Base-by-base conservation (phyloP, 2,329 filamentous ascomycete species). In the Achaetomium macrosporum region DNA sequence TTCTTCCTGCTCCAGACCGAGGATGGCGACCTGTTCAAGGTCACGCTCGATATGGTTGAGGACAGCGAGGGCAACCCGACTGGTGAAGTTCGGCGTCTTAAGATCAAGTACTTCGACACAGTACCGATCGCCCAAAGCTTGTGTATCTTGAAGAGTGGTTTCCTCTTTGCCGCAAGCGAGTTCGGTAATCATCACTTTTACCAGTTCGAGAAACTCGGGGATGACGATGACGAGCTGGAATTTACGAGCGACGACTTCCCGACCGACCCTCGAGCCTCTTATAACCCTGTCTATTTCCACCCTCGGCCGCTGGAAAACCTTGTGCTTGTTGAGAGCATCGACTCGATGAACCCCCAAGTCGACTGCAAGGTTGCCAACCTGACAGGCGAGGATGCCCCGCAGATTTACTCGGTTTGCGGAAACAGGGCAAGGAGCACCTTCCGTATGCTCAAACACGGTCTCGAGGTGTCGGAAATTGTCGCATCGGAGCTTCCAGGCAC, bases 41-140 rank as follows among this genome's bases (percentile, higher is more conserved):
- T 97, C 46, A 96, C 87, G 0, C 84, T 99, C 55, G 90, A 96
- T 59, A 92, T 96, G 84, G 79, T 84, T 10, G 86, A 91, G 61
- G 88, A 95, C 62, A 81, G 85, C 1, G 81, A 87, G 43, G 89
- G 87, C 12, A 84, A 89, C 55, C 76, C 85, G 1, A 92, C 88
- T 0, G 87, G 87, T 30, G 88, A 93, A 65, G 91, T 97, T 2
- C 82, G 81, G 63, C 79, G 84, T 54, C 74, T 99, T 53, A 93
- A 90, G 68, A 88, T 99, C 71, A 96, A 96, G 68, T 99, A 97
- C 69, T 99, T 97, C 63, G 93, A 99, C 64, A 99, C 93, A 0
- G 87, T 96, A 3, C 92, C 95, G 0, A 77, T 95, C 36, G 90
- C 91, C 0, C 85, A 88, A 0, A 95, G 82, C 65, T 79, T 99